Evolutionary conservation across 345 rosid genomes (phyloP), one percentile per base, ranked within the genome.

Genomic region (Syzygium jambos): DNA sequence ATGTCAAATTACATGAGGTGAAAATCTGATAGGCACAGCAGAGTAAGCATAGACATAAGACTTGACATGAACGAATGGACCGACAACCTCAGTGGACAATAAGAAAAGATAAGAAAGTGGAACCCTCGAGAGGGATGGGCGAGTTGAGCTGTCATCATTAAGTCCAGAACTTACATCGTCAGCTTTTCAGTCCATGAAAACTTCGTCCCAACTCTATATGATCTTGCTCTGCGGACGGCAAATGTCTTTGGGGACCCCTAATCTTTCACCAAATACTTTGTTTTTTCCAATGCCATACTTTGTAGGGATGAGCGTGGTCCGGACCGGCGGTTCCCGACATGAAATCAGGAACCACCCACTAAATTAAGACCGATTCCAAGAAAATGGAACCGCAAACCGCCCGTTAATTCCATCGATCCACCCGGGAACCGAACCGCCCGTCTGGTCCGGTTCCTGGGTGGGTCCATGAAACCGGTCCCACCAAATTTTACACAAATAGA

Each of bases 191-290:
- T 92, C 89, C 90, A 85, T 90, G 94, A 93, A 92, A 93, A 85
- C 89, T 34, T 92, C 85, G 84, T 90, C 88, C 83, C 92, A 91
- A 90, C 96, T 63, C 85, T 73, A 89, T 85, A 84, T 82, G 34
- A 78, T 19, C 82, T 86, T 59, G 78, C 51, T 46, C 63, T 11
- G 82, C 57, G 84, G 91, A 91, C 90, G 86, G 73, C 87, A 84
- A 49, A 46, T 63, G 10, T 41, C 14, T 68, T 19, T 22, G 46
- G 38, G 23, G 12, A 68, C 23, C 80, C 23, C 25, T 34, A 46
- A 68, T 34, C 80, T 68, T 68, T 68, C 80, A 17, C 46, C 6
- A 11, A 17, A 4, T 34, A 68, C 23, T 22, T 68, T 34, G 78
- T 68, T 34, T 8, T 68, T 34, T 68, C 78, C 78, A 19, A 34